Evolutionary conservation across 2,329 filamentous ascomycete genomes (phyloP), one percentile per base, ranked within the genome.

Genomic region (Ascochyta pisi): DNA sequence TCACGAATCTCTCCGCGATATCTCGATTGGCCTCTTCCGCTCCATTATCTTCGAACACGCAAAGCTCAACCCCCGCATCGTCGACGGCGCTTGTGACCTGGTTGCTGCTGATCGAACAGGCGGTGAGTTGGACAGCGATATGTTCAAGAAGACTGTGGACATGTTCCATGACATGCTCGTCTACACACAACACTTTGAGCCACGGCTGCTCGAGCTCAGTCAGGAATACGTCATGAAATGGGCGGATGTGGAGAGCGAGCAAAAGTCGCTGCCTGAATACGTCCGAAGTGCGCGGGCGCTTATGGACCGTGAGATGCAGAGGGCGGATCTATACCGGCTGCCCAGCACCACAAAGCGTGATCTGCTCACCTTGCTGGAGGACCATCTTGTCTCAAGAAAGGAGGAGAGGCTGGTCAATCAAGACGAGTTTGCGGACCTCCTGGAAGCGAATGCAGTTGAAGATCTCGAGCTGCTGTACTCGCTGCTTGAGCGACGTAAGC

Each of bases 81-180:
- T 89, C n/a, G 79, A 83, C 62, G 91, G 92, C 9, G 87, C 93
- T 38, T 96, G 90, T 71, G 83, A 89, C 56, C 78, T 98, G 39
- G 83, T 98, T 15, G 82, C 88, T 27, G 84, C 83, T 39, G 91
- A 96, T 71, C 86, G 95, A 46, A 82, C 73, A 7, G 80, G 70
- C 47, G 76, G 75, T 75, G 83, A 69, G 65, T 67, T 84, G 1
- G 86, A 89, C 62, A 85, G 92, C 62, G 76, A 84, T 0, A 75
- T 77, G n/a, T 84, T 98, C 48, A 86, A 84, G 61, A 86, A 91
- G 52, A 84, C 90, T 0, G 86, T 98, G 46, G 84, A 87, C 55
- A 92, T 97, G 85, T 84, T 98, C 58, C 88, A 96, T 65, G 85
- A 92, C n/a, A 84, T 97, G 41, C 86, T 88, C 50, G 86, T 94